A percentile compares a stretch with the other conserved stretches of the same genome.
Evolutionary conservation across 257 asterid genomes (phyloP).

Genomic region (Coffea canephora): DNA sequence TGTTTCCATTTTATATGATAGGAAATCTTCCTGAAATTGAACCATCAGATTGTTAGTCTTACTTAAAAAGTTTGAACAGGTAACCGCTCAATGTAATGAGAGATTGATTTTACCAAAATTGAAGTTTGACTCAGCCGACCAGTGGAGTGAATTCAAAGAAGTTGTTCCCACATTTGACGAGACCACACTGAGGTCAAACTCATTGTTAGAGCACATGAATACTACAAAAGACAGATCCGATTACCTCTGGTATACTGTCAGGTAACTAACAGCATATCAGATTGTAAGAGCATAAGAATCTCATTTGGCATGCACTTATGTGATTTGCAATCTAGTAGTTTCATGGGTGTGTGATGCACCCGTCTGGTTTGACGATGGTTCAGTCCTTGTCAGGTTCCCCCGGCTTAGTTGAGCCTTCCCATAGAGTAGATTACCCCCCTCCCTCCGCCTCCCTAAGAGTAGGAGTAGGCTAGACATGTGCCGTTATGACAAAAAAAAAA

Average conservation of each 20-base stretch:
- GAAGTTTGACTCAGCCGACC: constrained; percentile 41
- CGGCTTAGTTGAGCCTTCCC: no score
- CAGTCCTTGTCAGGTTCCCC: no score
- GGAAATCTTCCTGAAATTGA: not conserved
- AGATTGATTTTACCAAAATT: constrained; percentile 43
- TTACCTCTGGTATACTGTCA: constrained; percentile 78
- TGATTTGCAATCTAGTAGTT: not conserved
- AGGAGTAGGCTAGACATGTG: no score
- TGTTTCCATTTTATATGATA: not conserved
- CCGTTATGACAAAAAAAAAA: no score
- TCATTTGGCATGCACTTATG: not conserved
- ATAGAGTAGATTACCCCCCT: no score
- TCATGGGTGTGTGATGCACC: not conserved
- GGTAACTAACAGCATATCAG: constrained; percentile 30
- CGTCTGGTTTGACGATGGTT: no score
- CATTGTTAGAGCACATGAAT: constrained; percentile 70
- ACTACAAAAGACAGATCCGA: constrained; percentile 79
- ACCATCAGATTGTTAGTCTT: not conserved
- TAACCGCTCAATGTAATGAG: constrained; percentile 36
- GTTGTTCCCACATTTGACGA: constrained; percentile 43
- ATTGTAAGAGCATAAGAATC: not conserved
- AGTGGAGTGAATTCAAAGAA: constrained; percentile 64
- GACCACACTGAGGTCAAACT: constrained; percentile 40
- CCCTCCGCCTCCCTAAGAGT: no score
- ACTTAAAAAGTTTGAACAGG: constrained; percentile 35